These are phyloP conservation scores for Pleurotus cornucopiae DNA, from an alignment of 768 basidiomycete species.

Conservation along the genomic window DNA sequence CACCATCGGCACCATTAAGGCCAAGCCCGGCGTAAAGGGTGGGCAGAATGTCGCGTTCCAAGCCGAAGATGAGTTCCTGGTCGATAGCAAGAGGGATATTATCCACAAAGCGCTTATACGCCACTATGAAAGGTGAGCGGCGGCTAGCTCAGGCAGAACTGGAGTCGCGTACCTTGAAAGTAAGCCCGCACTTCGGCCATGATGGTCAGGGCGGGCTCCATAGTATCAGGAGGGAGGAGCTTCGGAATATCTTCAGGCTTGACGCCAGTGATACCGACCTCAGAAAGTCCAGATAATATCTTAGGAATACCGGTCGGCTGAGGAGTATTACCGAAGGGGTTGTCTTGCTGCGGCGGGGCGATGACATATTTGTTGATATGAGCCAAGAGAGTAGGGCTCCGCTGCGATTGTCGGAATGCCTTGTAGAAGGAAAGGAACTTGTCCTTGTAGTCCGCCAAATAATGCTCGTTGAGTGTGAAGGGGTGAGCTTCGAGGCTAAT, in stretches of 20 bases:
- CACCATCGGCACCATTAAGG: constrained; percentile 43
- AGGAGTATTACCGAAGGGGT: not conserved
- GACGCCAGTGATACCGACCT: constrained; percentile 33
- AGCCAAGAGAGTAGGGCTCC: constrained; percentile 18
- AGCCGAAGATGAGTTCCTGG: constrained; percentile 48
- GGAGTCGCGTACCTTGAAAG: constrained; percentile 54
- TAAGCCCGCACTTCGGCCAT: constrained; percentile 74
- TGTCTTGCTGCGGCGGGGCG: not conserved
- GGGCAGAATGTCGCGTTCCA: constrained; percentile 40
- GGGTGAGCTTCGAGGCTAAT: constrained; percentile 44
- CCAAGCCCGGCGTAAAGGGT: constrained; percentile 46
- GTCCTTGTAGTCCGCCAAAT: constrained; percentile 38
- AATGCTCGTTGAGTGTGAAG: constrained; percentile 48
- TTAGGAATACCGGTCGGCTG: constrained; percentile 23
- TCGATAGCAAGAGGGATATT: constrained; percentile 55
- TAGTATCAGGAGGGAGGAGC: constrained; percentile 45
- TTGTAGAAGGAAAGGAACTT: constrained; percentile 50
- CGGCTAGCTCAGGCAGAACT: not conserved
- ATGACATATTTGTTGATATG: constrained; percentile 20
- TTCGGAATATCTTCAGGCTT: constrained; percentile 41
- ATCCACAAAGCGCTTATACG: constrained; percentile 58
- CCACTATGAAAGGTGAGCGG: constrained; percentile 31
- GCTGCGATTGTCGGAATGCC: constrained; percentile 29
- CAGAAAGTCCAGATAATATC: constrained; percentile 29
- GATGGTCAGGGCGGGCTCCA: constrained; percentile 54